Percentiles rank a stretch among this genome's conserved stretches.
Evolutionary conservation across 116 monocot genomes (phyloP).

Genomic region (Trichopus zeylanicus): DNA sequence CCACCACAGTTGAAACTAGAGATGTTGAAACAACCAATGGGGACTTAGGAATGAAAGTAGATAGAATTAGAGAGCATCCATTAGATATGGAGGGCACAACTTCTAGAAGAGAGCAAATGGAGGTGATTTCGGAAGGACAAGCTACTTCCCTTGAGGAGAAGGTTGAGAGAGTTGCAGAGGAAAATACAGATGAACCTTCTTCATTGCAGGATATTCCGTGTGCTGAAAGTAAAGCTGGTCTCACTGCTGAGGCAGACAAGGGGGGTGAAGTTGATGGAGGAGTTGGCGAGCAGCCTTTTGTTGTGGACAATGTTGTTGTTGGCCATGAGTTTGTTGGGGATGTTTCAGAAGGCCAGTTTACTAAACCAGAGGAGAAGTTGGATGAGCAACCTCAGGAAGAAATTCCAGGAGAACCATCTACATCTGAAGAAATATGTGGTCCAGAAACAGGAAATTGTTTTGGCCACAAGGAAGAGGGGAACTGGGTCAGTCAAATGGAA

Average conservation of each 20-base stretch:
- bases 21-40: constrained; percentile 9
- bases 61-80: too few relatives aligned
- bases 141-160: background rate
- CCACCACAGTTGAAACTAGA: background rate
- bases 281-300: background rate
- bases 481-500: too few relatives aligned
- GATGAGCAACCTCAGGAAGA: background rate
- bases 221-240: background rate
- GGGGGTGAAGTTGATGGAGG: background rate
- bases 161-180: background rate
- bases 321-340: background rate
- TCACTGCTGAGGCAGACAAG: background rate
- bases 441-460: too few relatives aligned
- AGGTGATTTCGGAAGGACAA: background rate
- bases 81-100: background rate
- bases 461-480: too few relatives aligned
- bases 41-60: background rate
- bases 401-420: background rate
- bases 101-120: background rate
- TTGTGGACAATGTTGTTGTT: background rate
- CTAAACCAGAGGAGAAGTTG: too few relatives aligned
- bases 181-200: background rate
- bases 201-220: background rate
- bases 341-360: too few relatives aligned
- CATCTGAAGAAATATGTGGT: background rate